Evolutionary conservation across 176 grass and related monocot species (phyloP), one percentile per base, ranked within the genome.

Genomic region (Phragmites australis): DNA sequence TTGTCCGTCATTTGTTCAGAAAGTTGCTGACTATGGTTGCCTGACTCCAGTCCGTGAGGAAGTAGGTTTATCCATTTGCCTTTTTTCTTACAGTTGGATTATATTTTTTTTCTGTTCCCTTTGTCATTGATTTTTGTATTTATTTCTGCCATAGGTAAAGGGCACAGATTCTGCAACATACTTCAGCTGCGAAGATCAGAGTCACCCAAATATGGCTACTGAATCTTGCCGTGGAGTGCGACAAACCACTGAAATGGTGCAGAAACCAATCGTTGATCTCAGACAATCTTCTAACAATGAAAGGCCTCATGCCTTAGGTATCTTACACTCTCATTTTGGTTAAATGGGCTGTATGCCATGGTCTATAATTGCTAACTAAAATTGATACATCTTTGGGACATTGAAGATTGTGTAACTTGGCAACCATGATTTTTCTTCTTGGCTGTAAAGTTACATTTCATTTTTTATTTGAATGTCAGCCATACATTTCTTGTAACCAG

Each of bases 31-130:
- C 60, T 88, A 86, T 86, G 67, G 80, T 23, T 79, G 68, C 75
- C 80, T 94, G 43, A 84, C 89, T 64, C 92, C 89, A 68, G 92
- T 94, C 17, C 89, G 32, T 40, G 92, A 94, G 82, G 92, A 94
- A 85, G 89, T 89, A 66, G 52, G 89, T 89, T 62, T 34, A 29
- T 46, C 46, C 22, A 17, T 79, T 59, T 16, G 5, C 43, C 29
- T 64, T 14, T 31, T 5, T 32, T 30, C 4, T 29, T 13, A 6
- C 4, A 37, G 12, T 6, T 6, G n/a, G 0, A 21, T 81, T 57
- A 37, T 0, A 6, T 37, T 37, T 37, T 37, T 59, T 27, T 18
- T 74, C 30, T 72, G 5, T 72, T 79, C n/a, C 37, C 14, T 65
- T 73, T 47, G 41, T 15, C 29, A 9, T 70, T 83, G 27, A 79